Percentiles rank a stretch among this genome's conserved stretches.
Evolutionary conservation across 352 stramenopile genomes (phyloP).

Genomic region (Pythium rishiriense): DNA sequence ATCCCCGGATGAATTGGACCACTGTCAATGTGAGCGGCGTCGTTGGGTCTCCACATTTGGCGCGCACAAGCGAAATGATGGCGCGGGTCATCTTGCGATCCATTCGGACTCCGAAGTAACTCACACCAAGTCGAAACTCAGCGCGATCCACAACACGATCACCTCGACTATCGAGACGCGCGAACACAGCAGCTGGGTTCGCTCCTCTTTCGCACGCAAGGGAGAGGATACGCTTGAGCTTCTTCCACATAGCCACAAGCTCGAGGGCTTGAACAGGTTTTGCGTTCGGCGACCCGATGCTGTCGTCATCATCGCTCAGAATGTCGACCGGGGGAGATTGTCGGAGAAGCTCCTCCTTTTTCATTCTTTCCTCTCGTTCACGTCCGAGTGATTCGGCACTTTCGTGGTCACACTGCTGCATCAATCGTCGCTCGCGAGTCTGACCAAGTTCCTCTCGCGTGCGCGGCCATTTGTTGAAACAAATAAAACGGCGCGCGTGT

Average conservation of each 20-base stretch:
- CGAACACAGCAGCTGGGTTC: constrained; percentile 32
- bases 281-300: constrained; percentile 7
- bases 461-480: constrained; percentile 27
- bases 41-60: constrained; percentile 38
- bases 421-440: constrained; percentile 27
- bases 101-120: constrained; percentile 52
- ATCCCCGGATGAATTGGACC: constrained; percentile 55
- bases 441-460: constrained; percentile 20
- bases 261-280: constrained; percentile 21
- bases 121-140: constrained; percentile 52
- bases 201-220: constrained; percentile 30
- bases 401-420: constrained; percentile 43
- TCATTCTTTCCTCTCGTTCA: not conserved
- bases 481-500: constrained; percentile 31
- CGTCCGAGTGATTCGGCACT: not conserved
- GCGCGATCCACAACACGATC: constrained; percentile 64
- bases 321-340: not conserved
- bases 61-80: constrained; percentile 61
- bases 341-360: not conserved
- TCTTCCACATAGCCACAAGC: constrained; percentile 52
- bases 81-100: constrained; percentile 63
- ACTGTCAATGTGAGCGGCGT: constrained; percentile 47
- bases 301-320: constrained; percentile 1
- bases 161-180: constrained; percentile 44
- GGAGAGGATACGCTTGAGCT: constrained; percentile 48